A percentile compares a stretch with the other conserved stretches of the same genome.
Evolutionary conservation across 2,329 filamentous ascomycete genomes (phyloP).

Genomic region (Hysterium pulicare): DNA sequence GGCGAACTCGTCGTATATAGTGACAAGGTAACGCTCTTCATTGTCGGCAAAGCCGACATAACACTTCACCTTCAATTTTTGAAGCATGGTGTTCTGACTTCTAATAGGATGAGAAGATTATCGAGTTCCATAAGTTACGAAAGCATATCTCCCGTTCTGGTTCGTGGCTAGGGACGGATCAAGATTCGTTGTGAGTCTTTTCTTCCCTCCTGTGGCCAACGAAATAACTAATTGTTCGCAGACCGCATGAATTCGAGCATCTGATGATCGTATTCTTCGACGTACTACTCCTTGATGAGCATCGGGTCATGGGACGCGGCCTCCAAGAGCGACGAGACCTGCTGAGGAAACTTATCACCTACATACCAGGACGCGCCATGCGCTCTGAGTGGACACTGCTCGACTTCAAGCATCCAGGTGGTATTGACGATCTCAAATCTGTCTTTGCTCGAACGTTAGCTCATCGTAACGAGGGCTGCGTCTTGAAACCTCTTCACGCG

Average conservation of each 20-base stretch:
- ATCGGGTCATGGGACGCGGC: slow-evolving; percentile 49
- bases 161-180: slow-evolving; percentile 61
- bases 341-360: slow-evolving; percentile 55
- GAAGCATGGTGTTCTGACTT: no score
- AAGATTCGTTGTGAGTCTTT: no score
- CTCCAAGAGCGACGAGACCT: slow-evolving; percentile 60
- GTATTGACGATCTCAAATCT: slow-evolving; percentile 31
- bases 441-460: slow-evolving; percentile 65
- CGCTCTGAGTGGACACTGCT: slow-evolving; percentile 65
- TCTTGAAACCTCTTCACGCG: slow-evolving; percentile 72
- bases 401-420: slow-evolving; percentile 55
- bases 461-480: slow-evolving; percentile 69
- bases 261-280: slow-evolving; percentile 62
- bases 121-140: slow-evolving; percentile 78
- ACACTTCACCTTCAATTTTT: no score
- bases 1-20: slow-evolving; percentile 80
- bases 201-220: slow-evolving; percentile 37
- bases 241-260: slow-evolving; percentile 51
- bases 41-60: no score
- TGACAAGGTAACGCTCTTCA: no score
- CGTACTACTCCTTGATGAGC: slow-evolving; percentile 55
- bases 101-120: slow-evolving; percentile 55
- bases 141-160: slow-evolving; percentile 76
- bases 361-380: slow-evolving; percentile 60
- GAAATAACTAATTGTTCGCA: not conserved